These are phyloP conservation scores for Parathielavia hyrcaniae DNA, from an alignment of 495 filamentous ascomycete genomes.

Conservation along the genomic window DNA sequence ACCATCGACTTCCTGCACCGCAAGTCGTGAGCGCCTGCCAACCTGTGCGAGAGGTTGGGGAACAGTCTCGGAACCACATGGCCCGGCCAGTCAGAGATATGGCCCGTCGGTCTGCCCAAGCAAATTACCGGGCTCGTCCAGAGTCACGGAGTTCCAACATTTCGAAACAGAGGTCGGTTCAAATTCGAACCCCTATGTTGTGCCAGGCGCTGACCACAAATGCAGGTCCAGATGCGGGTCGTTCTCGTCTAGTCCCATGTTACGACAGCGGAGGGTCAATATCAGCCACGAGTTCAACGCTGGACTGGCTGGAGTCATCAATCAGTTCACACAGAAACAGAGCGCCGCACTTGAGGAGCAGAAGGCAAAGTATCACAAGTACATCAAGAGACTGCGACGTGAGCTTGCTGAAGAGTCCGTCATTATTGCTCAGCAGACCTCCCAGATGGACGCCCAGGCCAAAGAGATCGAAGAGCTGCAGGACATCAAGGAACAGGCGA, in stretches of 20 bases:
- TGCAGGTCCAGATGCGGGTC: constrained; percentile 12
- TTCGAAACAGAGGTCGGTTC: constrained; percentile 14
- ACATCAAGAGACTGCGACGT: constrained; percentile 20
- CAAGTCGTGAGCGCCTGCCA: neutral
- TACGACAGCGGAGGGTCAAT: constrained; percentile 7
- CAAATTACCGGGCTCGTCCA: constrained; percentile 4
- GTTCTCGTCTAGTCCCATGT: constrained; percentile 13
- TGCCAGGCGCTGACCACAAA: neutral
- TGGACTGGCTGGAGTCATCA: constrained; percentile 22
- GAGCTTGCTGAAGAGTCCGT: constrained; percentile 11
- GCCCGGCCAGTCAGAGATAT: constrained; percentile 2
- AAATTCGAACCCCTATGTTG: neutral
- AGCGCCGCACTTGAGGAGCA: constrained; percentile 17
- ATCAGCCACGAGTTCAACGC: constrained; percentile 26
- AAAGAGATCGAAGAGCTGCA: constrained; percentile 26
- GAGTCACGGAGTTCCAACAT: constrained; percentile 18
- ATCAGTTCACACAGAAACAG: constrained; percentile 24
- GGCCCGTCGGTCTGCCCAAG: neutral
- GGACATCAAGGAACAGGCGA: constrained; percentile 19
- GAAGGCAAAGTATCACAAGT: constrained; percentile 20
- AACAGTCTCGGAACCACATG: neutral
- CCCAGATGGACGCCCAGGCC: constrained; percentile 13
- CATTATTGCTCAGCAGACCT: neutral
- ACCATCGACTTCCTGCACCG: neutral
- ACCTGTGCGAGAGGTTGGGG: neutral